Base-by-base conservation (phyloP, 2,329 filamentous ascomycete genomes). In the Colletotrichum echinochloae region DNA sequence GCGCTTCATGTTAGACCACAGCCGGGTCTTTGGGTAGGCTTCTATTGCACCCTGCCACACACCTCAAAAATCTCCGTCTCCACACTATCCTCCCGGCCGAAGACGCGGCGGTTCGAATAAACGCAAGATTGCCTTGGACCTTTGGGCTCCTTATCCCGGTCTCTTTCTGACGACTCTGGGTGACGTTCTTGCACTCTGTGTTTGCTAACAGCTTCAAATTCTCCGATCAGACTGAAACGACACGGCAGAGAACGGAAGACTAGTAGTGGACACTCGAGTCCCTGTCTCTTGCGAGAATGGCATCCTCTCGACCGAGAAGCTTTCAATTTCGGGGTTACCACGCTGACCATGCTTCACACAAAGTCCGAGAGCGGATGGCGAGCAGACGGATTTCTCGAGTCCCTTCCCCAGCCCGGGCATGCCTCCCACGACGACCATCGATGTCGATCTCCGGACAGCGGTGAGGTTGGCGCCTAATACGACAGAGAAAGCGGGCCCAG, bases 401-500 rank as follows among this genome's bases (percentile, higher is more conserved):
- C 12, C 37, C 2, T 63, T 83, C 41, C 80, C 81, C 6, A 80
- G 82, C 70, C 82, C 83, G 26, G 74, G 77, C 37, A 72, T 84
- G 44, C 78, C 79, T 1, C 80, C 86, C 52, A 83, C 85, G 5
- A 80, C 81, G 74, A 84, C 85, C 2, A 79, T 77, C 57, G 81
- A 81, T 59, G 84, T 86, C 51, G 84, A 86, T 73, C 85, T 87
- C 72, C 83, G 84, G 54, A 81, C 87, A 72, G 82, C 82, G 28
- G 81, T 86, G 8, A 77, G 18, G 0, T 35, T 65, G 4, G 51
- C 23, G 5, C 30, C 4, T 1, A 11, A 48, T 1, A 41, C 20
- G 2, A 5, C 39, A 8, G 8, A 52, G 20, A 28, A 37, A 6
- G 18, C 26, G 2, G 60, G 33, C 83, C 81, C 5, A 85, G 83